Percentiles rank a stretch among this genome's conserved stretches.
phyloP scores from a whole-genome alignment of 1,139 yeast genomes.

The Saccharomyces uvarum region DNA sequence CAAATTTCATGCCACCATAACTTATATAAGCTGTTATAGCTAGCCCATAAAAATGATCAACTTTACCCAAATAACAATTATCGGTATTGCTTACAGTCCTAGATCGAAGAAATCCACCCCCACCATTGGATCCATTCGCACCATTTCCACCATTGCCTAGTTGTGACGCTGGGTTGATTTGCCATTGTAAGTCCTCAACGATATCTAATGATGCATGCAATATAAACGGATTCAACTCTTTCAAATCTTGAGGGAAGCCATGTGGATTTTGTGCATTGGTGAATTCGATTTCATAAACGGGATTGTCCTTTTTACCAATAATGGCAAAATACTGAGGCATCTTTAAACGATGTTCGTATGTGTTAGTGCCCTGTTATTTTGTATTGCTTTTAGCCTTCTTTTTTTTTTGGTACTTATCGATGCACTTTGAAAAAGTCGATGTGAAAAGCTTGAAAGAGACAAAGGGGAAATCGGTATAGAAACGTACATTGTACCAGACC shows the following conservation, averaged over 20 bases:
- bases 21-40: slow-evolving; percentile 76
- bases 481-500: background rate
- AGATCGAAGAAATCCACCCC: slow-evolving; percentile 22
- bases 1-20: slow-evolving; percentile 77
- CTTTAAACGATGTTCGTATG: background rate
- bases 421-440: background rate
- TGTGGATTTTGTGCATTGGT: slow-evolving; percentile 16
- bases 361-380: background rate
- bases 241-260: slow-evolving; percentile 58
- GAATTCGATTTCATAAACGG: slow-evolving; percentile 81
- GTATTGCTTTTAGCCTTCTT: background rate
- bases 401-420: background rate
- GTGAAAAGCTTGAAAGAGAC: background rate
- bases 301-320: slow-evolving; percentile 79
- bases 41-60: slow-evolving; percentile 82
- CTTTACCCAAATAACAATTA: slow-evolving; percentile 56
- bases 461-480: background rate
- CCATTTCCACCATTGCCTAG: slow-evolving; percentile 6
- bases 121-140: slow-evolving; percentile 9
- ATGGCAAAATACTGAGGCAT: slow-evolving; percentile 83
- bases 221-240: slow-evolving; percentile 79
- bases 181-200: slow-evolving; percentile 85
- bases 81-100: slow-evolving; percentile 19
- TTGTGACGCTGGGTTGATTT: slow-evolving; percentile 39
- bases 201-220: slow-evolving; percentile 83